These are phyloP conservation scores for Leccinum subgranulosum DNA, from an alignment of 768 basidiomycete genomes.

Conservation along the genomic window DNA sequence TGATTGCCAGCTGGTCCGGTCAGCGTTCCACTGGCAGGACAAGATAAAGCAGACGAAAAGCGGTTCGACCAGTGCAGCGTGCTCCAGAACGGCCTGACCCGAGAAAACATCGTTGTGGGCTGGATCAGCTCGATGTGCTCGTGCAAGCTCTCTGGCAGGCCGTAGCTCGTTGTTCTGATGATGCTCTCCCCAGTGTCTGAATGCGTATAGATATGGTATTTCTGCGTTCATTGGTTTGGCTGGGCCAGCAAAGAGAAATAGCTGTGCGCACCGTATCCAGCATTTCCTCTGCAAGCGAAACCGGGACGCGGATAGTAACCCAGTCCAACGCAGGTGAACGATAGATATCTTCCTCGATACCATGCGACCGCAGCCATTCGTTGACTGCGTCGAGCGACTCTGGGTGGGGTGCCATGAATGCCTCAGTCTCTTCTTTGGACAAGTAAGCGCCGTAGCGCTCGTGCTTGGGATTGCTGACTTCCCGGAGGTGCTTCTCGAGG, in stretches of 20 bases:
- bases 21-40: conserved; percentile 13
- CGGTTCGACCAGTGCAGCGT: conserved; percentile 34
- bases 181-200: conserved; percentile 48
- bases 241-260: background rate
- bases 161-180: conserved; percentile 65
- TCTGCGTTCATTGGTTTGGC: conserved; percentile 34
- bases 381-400: conserved; percentile 52
- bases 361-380: conserved; percentile 59
- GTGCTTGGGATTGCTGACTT: conserved; percentile 56
- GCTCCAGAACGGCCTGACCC: conserved; percentile 40
- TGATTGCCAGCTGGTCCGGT: conserved; percentile 33
- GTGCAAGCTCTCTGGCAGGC: conserved; percentile 57
- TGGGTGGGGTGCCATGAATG: conserved; percentile 54
- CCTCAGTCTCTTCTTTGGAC: conserved; percentile 64
- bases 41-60: background rate
- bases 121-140: conserved; percentile 65
- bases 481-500: conserved; percentile 51
- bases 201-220: conserved; percentile 63
- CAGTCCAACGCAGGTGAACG: conserved; percentile 70
- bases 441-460: conserved; percentile 53
- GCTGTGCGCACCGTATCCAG: conserved; percentile 54
- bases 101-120: conserved; percentile 67
- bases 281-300: conserved; percentile 63
- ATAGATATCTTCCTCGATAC: conserved; percentile 43
- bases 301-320: conserved; percentile 57